These are phyloP conservation scores for Bondarzewia mesenterica DNA, from an alignment of 1,284 basidiomycete genomes.

Conservation along the genomic window DNA sequence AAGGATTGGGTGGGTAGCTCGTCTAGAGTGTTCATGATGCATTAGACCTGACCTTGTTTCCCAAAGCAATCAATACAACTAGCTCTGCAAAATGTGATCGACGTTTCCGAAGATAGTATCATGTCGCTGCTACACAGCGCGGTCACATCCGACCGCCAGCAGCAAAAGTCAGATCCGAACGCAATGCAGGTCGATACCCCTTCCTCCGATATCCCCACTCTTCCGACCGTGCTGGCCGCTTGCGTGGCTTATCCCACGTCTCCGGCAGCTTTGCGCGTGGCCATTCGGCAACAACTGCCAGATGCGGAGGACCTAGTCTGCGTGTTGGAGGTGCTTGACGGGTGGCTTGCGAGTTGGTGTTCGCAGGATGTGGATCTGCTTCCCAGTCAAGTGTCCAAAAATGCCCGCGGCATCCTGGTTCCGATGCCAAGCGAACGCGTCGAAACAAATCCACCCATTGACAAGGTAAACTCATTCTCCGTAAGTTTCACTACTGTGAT, in stretches of 20 bases:
- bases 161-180: conserved; percentile 19
- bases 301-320: conserved; percentile 44
- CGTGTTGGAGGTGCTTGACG: conserved; percentile 43
- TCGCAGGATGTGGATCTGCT: conserved; percentile 33
- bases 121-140: conserved; percentile 41
- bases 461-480: conserved; percentile 33
- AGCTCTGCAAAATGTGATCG: conserved; percentile 44
- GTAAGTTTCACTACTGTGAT: not conserved
- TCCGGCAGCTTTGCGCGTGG: conserved; percentile 40
- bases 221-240: conserved; percentile 41
- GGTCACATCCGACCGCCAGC: conserved; percentile 25
- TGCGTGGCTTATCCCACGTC: conserved; percentile 48
- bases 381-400: conserved; percentile 26
- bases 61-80: conserved; percentile 44
- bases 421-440: conserved; percentile 8
- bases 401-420: conserved; percentile 17
- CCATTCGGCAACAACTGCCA: conserved; percentile 44
- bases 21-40: not conserved
- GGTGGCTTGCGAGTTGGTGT: conserved; percentile 42
- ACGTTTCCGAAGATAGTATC: conserved; percentile 56
- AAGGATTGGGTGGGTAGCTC: conserved; percentile 56
- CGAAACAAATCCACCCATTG: conserved; percentile 31
- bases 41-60: not conserved
- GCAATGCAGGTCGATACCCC: conserved; percentile 53
- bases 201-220: conserved; percentile 27